Conservation (phyloP, 768 basidiomycete species). For the Mrakia blollopis region DNA sequence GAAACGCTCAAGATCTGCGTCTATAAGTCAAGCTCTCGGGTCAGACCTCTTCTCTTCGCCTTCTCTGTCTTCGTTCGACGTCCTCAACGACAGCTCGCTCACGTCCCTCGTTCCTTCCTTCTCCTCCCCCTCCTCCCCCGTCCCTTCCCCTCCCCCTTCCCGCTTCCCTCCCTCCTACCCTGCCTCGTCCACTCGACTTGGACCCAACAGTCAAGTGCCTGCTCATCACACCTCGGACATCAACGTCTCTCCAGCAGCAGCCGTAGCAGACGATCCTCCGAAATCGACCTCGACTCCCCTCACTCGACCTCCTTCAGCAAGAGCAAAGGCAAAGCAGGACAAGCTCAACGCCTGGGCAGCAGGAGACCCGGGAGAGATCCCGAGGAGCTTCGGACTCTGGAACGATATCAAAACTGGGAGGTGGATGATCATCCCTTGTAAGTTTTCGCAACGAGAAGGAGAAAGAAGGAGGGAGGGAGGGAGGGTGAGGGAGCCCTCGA, state of each 20-base stretch:
- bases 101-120: constrained; percentile 3
- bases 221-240: constrained; percentile 2
- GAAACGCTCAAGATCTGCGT: constrained; percentile 6
- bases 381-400: constrained; percentile 49
- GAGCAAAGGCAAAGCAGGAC: not conserved
- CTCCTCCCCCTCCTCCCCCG: not conserved
- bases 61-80: not conserved
- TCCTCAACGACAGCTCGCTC: not conserved
- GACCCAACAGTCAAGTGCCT: not conserved
- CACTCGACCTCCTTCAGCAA: not conserved
- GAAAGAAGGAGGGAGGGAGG: not conserved
- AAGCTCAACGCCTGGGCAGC: constrained; percentile 22
- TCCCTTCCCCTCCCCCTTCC: not conserved
- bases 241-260: not conserved
- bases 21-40: constrained; percentile 10
- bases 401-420: constrained; percentile 53
- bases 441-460: constrained; percentile 36
- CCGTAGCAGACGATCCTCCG: not conserved
- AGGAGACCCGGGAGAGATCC: constrained; percentile 34
- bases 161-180: not conserved
- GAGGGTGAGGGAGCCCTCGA: not conserved
- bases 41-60: not conserved
- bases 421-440: constrained; percentile 74
- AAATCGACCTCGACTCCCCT: not conserved
- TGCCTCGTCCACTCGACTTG: not conserved